phyloP scores from a whole-genome alignment of 208 protist species.

The Crithidia bombi region DNA sequence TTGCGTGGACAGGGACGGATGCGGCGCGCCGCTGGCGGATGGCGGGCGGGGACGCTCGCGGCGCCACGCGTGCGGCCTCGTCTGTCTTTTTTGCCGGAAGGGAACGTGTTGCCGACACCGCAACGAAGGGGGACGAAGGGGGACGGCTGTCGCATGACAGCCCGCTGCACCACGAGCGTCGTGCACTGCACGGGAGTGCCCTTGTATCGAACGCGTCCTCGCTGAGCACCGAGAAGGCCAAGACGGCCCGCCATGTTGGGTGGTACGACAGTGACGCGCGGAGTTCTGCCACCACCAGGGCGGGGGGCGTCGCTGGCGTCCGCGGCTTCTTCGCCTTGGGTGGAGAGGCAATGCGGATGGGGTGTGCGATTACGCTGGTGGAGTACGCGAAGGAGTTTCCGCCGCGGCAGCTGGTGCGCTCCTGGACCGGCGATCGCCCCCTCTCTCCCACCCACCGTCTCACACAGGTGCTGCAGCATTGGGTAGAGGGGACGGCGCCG shows the following conservation, averaged over 20 bases:
- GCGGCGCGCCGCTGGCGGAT: slow-evolving; percentile 2
- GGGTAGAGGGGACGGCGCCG: slow-evolving; percentile 25
- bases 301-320: too few species aligned
- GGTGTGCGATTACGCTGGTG: slow-evolving; percentile 30
- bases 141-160: background rate
- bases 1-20: slow-evolving; percentile 16
- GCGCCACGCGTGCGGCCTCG: background rate
- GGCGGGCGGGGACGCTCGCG: too few species aligned
- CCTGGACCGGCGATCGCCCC: slow-evolving; percentile 23
- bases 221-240: too few species aligned
- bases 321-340: too few species aligned
- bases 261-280: slow-evolving; percentile 19
- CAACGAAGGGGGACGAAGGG: background rate
- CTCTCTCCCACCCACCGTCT: slow-evolving; percentile 27
- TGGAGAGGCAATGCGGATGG: slow-evolving; percentile 12
- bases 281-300: background rate
- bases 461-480: slow-evolving; percentile 38
- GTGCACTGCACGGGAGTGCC: background rate
- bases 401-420: slow-evolving; percentile 24
- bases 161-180: background rate
- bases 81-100: background rate
- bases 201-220: background rate
- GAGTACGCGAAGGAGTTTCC: slow-evolving; percentile 29
- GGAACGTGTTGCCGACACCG: too few species aligned
- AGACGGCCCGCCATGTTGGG: slow-evolving; percentile 22